Evolutionary conservation across 2,329 filamentous ascomycete genomes (phyloP).

Genomic region (Alternaria sp.): DNA sequence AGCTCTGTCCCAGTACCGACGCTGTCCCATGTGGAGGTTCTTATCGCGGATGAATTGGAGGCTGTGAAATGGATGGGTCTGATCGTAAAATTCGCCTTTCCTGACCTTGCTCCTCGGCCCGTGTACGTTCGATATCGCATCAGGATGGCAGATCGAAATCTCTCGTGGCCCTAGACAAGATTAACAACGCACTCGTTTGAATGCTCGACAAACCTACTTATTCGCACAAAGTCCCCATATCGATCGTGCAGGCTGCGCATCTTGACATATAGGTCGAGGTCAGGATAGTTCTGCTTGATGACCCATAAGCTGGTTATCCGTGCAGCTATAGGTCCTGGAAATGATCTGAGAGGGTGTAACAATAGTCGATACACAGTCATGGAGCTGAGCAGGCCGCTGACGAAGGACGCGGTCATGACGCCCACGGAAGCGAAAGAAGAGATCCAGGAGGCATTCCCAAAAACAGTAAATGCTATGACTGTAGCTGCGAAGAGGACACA

Average conservation of each 20-base stretch:
- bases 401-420: not conserved
- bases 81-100: constrained; percentile 37
- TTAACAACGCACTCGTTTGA: not conserved
- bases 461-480: not conserved
- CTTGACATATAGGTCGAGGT: constrained; percentile 18
- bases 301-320: not conserved
- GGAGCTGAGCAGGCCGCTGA: constrained; percentile 6
- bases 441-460: not conserved
- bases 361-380: constrained; percentile 14
- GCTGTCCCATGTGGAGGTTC: constrained; percentile 25
- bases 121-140: constrained; percentile 27
- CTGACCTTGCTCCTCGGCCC: constrained; percentile 20
- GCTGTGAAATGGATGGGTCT: constrained; percentile 17
- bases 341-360: not conserved
- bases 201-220: constrained; percentile 17
- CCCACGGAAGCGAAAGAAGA: not conserved
- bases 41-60: constrained; percentile 32
- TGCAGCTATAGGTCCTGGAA: not conserved
- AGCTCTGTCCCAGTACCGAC: constrained; percentile 36
- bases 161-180: constrained; percentile 25
- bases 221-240: constrained; percentile 29
- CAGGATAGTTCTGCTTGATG: not conserved
- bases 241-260: constrained; percentile 14
- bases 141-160: constrained; percentile 27
- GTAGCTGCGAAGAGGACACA: not conserved